These are phyloP conservation scores for Colletotrichum trifolii DNA, from an alignment of 2,329 filamentous ascomycete genomes.

Conservation along the genomic window DNA sequence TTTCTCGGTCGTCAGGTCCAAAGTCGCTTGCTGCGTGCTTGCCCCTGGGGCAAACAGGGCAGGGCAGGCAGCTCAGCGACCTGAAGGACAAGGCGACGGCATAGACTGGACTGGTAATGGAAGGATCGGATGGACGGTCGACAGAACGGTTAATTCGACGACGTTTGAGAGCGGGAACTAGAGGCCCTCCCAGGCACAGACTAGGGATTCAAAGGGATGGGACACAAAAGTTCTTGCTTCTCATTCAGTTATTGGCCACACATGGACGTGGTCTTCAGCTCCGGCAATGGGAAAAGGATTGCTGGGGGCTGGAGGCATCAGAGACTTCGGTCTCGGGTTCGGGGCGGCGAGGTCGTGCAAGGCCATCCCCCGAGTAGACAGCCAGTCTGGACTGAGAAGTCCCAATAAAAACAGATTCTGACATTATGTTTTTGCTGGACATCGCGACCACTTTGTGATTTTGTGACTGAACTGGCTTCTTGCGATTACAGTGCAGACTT, in stretches of 20 bases:
- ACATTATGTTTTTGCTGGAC: conserved; percentile 27
- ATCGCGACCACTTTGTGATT: too few species aligned
- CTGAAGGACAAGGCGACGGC: conserved; percentile 40
- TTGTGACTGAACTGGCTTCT: too few species aligned
- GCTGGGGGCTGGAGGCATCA: conserved; percentile 41
- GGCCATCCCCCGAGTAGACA: conserved; percentile 44
- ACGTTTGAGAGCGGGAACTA: conserved; percentile 49
- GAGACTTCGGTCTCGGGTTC: conserved; percentile 48
- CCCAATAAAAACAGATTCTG: conserved; percentile 50
- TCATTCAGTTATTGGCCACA: conserved; percentile 40
- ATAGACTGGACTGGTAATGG: conserved; percentile 39
- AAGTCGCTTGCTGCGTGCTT: conserved; percentile 41
- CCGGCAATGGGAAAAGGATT: conserved; percentile 35
- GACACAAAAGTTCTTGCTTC: conserved; percentile 42
- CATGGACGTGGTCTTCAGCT: conserved; percentile 37
- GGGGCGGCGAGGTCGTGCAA: conserved; percentile 43
- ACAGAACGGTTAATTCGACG: conserved; percentile 36
- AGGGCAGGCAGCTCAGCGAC: conserved; percentile 43
- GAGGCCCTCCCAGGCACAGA: conserved; percentile 50
- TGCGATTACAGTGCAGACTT: too few species aligned
- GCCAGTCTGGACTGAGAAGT: conserved; percentile 56
- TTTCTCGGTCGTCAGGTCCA: conserved; percentile 69
- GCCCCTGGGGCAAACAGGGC: conserved; percentile 39
- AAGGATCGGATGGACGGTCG: conserved; percentile 38
- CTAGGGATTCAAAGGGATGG: conserved; percentile 48